Evolutionary conservation across 192 early-diverging fungal genomes (phyloP), one percentile per base, ranked within the genome.

Genomic region (Podila minutissima): DNA sequence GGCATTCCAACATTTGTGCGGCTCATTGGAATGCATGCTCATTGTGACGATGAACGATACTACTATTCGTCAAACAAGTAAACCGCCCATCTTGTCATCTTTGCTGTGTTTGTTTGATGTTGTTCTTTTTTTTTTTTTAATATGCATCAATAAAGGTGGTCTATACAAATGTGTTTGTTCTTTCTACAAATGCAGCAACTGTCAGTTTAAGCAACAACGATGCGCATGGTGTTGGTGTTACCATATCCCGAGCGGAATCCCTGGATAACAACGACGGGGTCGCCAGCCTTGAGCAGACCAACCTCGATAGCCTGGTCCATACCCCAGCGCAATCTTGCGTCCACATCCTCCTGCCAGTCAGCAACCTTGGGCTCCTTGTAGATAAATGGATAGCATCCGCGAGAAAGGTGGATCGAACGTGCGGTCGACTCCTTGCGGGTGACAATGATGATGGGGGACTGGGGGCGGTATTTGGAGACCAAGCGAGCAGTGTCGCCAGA

Each of bases 401-500:
- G 88, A 29, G 90, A 94, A 61, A 96, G 78, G 66, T 95, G 94
- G 33, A 93, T 87, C 32, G 92, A 86, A 66, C 94, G 90, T 22
- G 92, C 91, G 8, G 91, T 92, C 74, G 88, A 85, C 74, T 85
- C 87, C 74, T 91, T 87, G 76, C 94, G 91, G 19, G 97, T 99
- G 37, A 99, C 92, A 50, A 95, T 95, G 41, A 99, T 89, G 29
- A 99, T 97, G 26, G 97, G 95, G 55, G 93, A 90, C 63, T 91
- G 87, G 32, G 97, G 97, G 53, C 95, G 92, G 84, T 99, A 99
- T 86, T 99, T 99, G 65, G 95, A 92, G 53, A 99, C 89, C 58
- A 94, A 86, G 53, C 92, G 91, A 50, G 97, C 97, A 31, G 96
- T 94, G 67, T 92, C 92, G 24, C 97, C 97, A 10, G 92, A 92